Base-by-base conservation (phyloP, 306 rosid species). In the Medicago arabica region DNA sequence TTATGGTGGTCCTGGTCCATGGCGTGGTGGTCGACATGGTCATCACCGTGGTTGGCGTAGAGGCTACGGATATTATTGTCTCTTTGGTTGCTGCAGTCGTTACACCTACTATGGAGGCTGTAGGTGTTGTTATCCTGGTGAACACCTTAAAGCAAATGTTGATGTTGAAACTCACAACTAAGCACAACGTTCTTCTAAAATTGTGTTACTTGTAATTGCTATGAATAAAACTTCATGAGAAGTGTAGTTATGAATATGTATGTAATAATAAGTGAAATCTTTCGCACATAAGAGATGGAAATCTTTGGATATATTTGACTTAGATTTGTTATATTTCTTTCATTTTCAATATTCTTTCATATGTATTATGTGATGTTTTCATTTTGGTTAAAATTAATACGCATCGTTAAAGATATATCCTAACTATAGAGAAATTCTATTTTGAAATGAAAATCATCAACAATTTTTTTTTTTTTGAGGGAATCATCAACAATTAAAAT, bases 21-120 rank as follows among this genome's bases (percentile, higher is more conserved):
- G 69, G 69, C 47, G 4, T 16, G 47, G 69, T 38, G 69, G 49
- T 38, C 21, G 69, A 41, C 47, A 11, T 63, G 47, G 49, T 16
- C 47, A 41, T 38, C 21, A n/a, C 3, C 41, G 19, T 11, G 43
- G 43, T 15, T 61, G 67, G 68, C 68, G 14, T 7, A 4, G 66
- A 4, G 66, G 66, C 7, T 8, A 28, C 15, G 41, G 43, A 7
- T 31, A 31, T 3, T 13, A 14, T 61, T 28, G 67, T 34, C 40
- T 13, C 34, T 16, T 16, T 7, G 44, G 67, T 7, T 62, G 67
- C 4, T 38, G 68, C n/a, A 17, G 16, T 13, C 16, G 47, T 1
- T 63, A 46, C 23, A 18, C 47, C 15, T n/a, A 36, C 28, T 3
- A 36, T n/a, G 44, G 68, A 15, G 21, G 46, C 9, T 36, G 46